Base-by-base conservation (phyloP, 2,329 filamentous ascomycete species). In the Alternaria gaisen region DNA sequence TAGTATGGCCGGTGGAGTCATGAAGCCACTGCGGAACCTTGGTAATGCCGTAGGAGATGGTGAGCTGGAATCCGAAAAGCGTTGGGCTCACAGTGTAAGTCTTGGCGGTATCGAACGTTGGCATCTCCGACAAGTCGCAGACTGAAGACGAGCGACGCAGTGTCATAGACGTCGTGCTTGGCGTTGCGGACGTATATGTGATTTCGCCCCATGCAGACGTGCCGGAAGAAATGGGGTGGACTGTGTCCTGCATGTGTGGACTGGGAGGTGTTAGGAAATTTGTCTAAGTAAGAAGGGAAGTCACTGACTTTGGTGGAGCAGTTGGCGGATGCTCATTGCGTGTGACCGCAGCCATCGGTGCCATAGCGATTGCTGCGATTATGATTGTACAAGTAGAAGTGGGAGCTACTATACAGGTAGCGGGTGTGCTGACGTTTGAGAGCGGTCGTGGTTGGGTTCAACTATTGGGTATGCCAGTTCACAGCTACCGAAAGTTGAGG, bases 351-450 rank as follows among this genome's bases (percentile, higher is more conserved):
- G 28, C 28, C 8, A 7, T 30, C 12, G 44, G 18, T 20, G 4
- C 28, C n/a, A 48, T 48, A 10, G 12, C 3, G 11, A 34, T n/a
- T 10, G 44, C 1, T 24, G 28, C n/a, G 4, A 14, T 3, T 8
- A 5, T 9, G 12, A 2, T 5, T 4, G 5, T 20, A 1, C 1
- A 2, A 3, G 30, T 0, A 10, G 26, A 11, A 16, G 44, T 4
- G 18, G 10, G 7, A 9, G 20, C 11, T 22, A 48, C 28, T n/a
- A 34, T 22, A 22, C 4, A 34, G 28, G 32, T 5, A 8, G 20
- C 1, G 20, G 12, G 4, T 20, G 11, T 24, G 40, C 14, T 5
- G 11, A 8, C 2, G 5, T 7, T 14, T 1, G 10, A 4, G 12
- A 3, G 20, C 5, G 10, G 20, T 16, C 20, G 8, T 20, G 11